Evolutionary conservation across 139 green algal genomes (phyloP).

Genomic region (Eudorina sp.): DNA sequence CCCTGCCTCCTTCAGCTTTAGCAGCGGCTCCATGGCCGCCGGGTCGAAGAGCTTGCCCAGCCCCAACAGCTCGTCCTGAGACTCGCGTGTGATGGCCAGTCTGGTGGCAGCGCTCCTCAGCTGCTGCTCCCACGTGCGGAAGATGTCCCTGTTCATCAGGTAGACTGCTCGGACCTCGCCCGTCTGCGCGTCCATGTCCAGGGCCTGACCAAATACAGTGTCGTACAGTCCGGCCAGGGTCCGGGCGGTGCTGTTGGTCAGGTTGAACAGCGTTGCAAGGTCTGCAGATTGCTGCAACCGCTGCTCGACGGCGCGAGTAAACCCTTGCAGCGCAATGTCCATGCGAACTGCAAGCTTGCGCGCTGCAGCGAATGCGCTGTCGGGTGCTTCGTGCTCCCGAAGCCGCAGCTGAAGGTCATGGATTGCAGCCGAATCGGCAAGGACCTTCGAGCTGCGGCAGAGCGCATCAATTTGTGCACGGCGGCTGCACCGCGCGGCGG

Average conservation of each 20-base stretch:
- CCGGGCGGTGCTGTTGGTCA: not conserved
- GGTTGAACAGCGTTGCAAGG: not conserved
- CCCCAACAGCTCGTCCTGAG: not conserved
- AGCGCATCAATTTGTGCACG: not conserved
- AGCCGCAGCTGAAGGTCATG: not conserved
- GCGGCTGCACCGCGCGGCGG: not conserved
- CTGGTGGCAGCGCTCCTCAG: not conserved
- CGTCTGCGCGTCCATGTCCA: not conserved
- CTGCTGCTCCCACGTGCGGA: not conserved
- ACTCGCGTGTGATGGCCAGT: not conserved
- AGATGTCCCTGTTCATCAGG: not conserved
- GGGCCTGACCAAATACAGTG: not conserved
- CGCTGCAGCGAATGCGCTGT: not conserved
- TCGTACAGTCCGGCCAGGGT: not conserved
- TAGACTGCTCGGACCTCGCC: not conserved
- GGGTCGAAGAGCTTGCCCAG: not conserved
- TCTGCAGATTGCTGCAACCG: not conserved
- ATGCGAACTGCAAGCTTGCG: not conserved
- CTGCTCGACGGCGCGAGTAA: not conserved
- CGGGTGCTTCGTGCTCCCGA: not conserved
- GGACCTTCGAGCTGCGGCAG: not conserved
- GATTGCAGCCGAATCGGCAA: not conserved
- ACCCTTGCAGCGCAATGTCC: not conserved
- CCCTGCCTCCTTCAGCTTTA: not conserved
- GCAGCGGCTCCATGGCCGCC: not conserved